These are phyloP conservation scores for Ganoderma lucidum DNA, from an alignment of 1,284 basidiomycete genomes.

Conservation along the genomic window DNA sequence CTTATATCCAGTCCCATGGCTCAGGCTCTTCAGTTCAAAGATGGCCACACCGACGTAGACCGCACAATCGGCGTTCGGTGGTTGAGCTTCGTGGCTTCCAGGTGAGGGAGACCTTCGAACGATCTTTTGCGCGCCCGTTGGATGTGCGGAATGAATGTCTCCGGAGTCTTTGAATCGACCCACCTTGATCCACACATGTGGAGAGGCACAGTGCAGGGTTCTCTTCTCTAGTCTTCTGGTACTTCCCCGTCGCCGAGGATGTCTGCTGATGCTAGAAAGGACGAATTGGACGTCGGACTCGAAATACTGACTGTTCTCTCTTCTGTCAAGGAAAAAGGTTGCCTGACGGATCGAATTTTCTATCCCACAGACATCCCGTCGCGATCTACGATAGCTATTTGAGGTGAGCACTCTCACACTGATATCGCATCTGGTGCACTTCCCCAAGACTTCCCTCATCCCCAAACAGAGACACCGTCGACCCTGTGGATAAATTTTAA, in stretches of 20 bases:
- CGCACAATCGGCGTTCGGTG: neutral
- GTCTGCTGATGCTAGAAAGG: neutral
- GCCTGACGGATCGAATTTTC: slow-evolving; percentile 2
- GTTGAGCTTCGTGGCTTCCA: neutral
- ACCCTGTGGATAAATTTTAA: neutral
- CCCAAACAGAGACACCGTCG: neutral
- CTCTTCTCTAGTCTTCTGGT: neutral
- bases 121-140: neutral
- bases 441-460: neutral
- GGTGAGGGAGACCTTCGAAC: neutral
- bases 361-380: neutral
- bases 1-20: neutral
- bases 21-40: neutral
- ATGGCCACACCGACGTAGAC: neutral
- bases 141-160: neutral
- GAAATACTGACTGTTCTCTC: neutral
- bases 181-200: neutral
- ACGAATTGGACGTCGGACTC: neutral
- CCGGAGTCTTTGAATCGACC: no score
- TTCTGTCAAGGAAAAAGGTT: neutral
- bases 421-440: neutral
- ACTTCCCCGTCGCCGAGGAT: neutral
- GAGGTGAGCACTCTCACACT: slow-evolving; percentile 8
- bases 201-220: neutral
- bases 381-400: neutral